Conservation (phyloP, 345 rosid species). For the Melaleuca quinquenervia region DNA sequence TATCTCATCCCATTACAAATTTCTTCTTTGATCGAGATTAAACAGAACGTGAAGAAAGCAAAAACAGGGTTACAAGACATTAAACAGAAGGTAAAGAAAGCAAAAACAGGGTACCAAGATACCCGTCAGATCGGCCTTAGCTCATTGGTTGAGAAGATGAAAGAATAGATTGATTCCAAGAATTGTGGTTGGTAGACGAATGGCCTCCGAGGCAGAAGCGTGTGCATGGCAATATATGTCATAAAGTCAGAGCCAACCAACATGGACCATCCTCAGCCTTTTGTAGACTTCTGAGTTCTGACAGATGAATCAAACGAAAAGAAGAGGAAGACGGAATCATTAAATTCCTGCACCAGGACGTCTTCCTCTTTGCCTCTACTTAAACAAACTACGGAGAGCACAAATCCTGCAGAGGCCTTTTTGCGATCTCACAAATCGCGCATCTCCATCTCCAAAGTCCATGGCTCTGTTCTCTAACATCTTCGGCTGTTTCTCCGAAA, state of each 20-base stretch:
- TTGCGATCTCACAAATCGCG: neutral
- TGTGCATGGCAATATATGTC: neutral
- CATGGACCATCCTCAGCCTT: neutral
- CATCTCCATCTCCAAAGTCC: neutral
- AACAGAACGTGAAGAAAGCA: neutral
- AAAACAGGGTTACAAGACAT: neutral
- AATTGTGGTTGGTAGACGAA: neutral
- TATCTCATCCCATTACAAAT: neutral
- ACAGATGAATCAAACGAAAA: neutral
- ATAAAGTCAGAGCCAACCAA: conserved; percentile 4
- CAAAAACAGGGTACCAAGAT: neutral
- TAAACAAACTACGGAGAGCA: too few relatives aligned
- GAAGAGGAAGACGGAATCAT: neutral
- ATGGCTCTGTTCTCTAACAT: conserved; percentile 26
- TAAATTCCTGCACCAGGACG: neutral
- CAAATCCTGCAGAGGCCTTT: neutral
- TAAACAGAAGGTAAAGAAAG: neutral
- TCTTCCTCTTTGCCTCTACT: neutral
- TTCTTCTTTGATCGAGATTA: neutral
- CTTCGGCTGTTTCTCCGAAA: conserved; percentile 23
- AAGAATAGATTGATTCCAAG: neutral
- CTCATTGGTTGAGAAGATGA: too few relatives aligned
- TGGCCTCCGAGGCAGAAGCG: neutral
- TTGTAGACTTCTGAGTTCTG: neutral
- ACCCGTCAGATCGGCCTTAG: too few relatives aligned